Percentiles rank a stretch among this genome's conserved stretches.
Evolutionary conservation across 805 yeast genomes (phyloP).

Genomic region (Kazachstania bromeliacearum): DNA sequence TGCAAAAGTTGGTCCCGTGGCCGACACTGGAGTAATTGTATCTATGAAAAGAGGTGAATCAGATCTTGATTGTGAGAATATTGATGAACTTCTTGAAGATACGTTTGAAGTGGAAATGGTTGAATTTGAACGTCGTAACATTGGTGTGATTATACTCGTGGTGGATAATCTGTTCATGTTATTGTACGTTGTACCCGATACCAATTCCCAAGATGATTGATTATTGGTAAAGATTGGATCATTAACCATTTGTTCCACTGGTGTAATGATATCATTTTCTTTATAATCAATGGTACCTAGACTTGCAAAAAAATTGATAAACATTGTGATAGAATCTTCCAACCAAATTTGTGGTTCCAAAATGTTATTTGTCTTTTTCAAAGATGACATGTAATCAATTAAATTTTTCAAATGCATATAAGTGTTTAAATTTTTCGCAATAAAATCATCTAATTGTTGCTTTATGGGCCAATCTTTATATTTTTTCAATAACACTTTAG

Average conservation of each 20-base stretch:
- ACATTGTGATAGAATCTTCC: constrained; percentile 8
- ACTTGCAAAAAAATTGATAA: constrained; percentile 12
- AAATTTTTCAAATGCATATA: constrained; percentile 16
- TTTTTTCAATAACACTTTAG: constrained; percentile 17
- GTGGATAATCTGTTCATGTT: background rate
- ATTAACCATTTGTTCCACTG: constrained; percentile 1
- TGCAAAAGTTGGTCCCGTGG: constrained; percentile 3
- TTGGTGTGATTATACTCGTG: constrained; percentile 1
- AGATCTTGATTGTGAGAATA: constrained; percentile 6
- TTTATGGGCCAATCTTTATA: constrained; percentile 13
- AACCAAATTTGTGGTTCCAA: constrained; percentile 8
- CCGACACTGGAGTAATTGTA: constrained; percentile 5
- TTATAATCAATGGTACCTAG: constrained; percentile 7
- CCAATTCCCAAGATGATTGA: background rate
- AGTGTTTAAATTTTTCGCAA: constrained; percentile 10
- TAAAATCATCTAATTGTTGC: constrained; percentile 9
- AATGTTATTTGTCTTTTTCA: constrained; percentile 2
- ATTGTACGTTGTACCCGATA: background rate
- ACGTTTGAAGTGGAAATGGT: constrained; percentile 2
- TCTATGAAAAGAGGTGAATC: constrained; percentile 8
- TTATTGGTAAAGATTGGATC: background rate
- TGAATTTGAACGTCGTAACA: constrained; percentile 4
- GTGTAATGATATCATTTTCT: constrained; percentile 1
- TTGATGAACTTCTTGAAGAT: constrained; percentile 8
- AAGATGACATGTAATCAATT: constrained; percentile 4